Evolutionary conservation across 768 basidiomycete genomes (phyloP), one percentile per base, ranked within the genome.

Genomic region (Rhizopogon sp.): DNA sequence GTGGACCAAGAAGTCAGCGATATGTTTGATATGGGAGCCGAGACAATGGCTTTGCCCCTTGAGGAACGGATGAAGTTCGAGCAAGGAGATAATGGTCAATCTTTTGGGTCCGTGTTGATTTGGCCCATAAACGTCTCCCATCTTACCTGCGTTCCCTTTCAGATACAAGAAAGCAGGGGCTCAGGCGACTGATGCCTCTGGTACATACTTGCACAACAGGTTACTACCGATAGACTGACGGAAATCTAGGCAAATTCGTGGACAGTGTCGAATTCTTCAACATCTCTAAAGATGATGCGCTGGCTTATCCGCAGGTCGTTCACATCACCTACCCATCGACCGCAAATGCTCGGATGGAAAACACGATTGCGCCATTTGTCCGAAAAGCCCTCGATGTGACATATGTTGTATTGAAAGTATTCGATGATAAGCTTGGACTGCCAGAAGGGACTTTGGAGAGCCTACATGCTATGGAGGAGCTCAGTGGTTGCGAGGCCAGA

Each of bases 221-320:
- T 16, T 17, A 13, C 41, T 40, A 29, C 10, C 35, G 25, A 28
- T 9, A n/a, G 6, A 25, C 54, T 28, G 3, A 3, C 6, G 31
- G 8, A 43, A 13, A 29, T 20, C 4, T 17, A 40, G 49, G 33
- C 22, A 8, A 20, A 31, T n/a, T 9, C 11, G 6, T 45, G 16
- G 86, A 88, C 62, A 76, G 74, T 0, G 74, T 77, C 3, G 84
- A 88, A 62, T 87, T 85, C 65, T 72, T 88, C 55, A 87, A 87
- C 60, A 66, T 88, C 33, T 73, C 85, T 0, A 85, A 86, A 62
- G 86, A 90, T 62, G 87, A 90, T 58, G 83, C 76, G 0, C 63
- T 88, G 0, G 77, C 82, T 0, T 87, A 77, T 71, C 87, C 87
- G 0, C 58, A 65, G 0, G 69, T 76, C 20, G 74, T 72, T 5